Base-by-base conservation (phyloP, 1,139 yeast genomes). In the Scheffersomyces titani region DNA sequence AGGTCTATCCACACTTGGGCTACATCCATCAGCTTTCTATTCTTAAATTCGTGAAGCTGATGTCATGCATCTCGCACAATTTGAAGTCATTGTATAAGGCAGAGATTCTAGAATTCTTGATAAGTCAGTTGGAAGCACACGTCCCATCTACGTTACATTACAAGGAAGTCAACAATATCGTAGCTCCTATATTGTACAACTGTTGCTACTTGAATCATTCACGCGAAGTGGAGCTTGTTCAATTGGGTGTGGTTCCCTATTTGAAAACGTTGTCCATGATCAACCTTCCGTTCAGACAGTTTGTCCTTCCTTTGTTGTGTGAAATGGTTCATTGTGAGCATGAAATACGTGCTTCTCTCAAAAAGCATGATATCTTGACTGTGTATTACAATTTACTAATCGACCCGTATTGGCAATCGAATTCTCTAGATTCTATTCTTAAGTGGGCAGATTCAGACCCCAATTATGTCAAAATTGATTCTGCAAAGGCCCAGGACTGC, bases 401-500 rank as follows among this genome's bases (percentile, higher is more conserved):
- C 13, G 89, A 88, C 64, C 86, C 89, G 0, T 84, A 85, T 61
- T 88, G 92, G 92, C 90, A 87, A 66, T 84, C 87, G 19, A 85
- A 84, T 69, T 87, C 90, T 0, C 75, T 87, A 61, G 91, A 88
- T 52, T 81, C 91, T 0, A 74, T 88, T 7, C 60, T 75, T 30
- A 70, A 66, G 53, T 81, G 84, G 84, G 63, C 68, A 51, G 69
- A 70, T 50, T 71, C 69, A 52, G 76, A 76, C 53, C 65, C 70
- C 2, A 59, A 55, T 1, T 59, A 64, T 50, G 64, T 73, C 7
- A 63, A 63, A 50, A 64, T 76, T 19, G 70, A 70, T 18, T 61
- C 74, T 3, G 63, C 73, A 2, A 64, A 63, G 18, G 78, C 80
- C 1, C 57, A 66, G 5, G 68, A 69, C 30, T 76, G 81, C 59